Conservation (phyloP, 495 filamentous ascomycete species). For the Penicillium egyptiacum region DNA sequence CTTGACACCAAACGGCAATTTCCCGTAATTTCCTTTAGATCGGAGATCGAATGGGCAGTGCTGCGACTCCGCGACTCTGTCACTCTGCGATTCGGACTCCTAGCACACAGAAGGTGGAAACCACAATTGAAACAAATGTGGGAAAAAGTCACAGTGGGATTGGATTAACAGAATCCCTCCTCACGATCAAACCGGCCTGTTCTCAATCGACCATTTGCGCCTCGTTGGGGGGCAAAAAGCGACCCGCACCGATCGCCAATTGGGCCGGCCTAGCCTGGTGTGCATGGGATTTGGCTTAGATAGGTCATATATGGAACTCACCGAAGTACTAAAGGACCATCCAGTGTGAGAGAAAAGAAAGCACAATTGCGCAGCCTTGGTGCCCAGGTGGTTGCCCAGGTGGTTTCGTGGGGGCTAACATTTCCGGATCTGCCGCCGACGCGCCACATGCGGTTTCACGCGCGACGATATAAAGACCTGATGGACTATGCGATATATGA, state of each 20-base stretch:
- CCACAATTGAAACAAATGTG: slow-evolving; percentile 5
- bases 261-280: slow-evolving; percentile 3
- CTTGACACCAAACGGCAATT: neutral
- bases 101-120: neutral
- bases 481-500: neutral
- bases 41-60: too few relatives aligned
- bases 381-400: neutral
- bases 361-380: neutral
- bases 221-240: neutral
- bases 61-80: neutral
- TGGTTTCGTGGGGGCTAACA: neutral
- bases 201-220: slow-evolving; percentile 7
- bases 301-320: neutral
- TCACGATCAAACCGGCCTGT: slow-evolving; percentile 13
- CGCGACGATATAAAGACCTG: neutral
- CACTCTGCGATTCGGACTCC: neutral
- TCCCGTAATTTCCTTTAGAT: neutral
- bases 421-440: neutral
- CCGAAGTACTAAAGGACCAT: neutral
- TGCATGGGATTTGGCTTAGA: neutral
- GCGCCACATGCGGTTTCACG: neutral
- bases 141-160: slow-evolving; percentile 4
- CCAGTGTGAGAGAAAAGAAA: neutral
- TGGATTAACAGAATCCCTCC: neutral
- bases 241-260: slow-evolving; percentile 5